Evolutionary conservation across 768 basidiomycete species (phyloP), one percentile per base, ranked within the genome.

Genomic region (Collybia sordida): DNA sequence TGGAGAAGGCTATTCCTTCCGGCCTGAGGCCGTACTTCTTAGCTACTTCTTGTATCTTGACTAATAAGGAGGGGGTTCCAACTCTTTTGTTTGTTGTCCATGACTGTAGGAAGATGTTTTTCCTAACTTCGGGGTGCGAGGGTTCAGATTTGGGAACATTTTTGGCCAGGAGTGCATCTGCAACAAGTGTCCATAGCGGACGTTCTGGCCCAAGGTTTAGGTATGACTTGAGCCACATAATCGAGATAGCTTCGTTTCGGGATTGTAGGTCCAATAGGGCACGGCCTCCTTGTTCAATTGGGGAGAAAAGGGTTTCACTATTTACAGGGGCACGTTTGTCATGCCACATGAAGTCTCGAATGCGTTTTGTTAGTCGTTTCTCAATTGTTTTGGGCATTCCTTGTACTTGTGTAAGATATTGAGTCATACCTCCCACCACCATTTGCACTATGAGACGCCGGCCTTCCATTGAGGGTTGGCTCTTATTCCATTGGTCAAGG

Each of bases 361-460:
- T 60, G 3, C 27, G 54, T 24, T 57, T 62, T 17, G 47, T 18
- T 0, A 72, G 48, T 7, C 22, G n/a, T 3, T 57, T 50, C 21
- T 60, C 59, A 0, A 69, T 53, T 0, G 38, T 11, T 15, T 53
- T 42, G 0, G 72, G 72, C 72, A 75, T 74, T 0, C 68, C 69
- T 51, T 75, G 71, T 0, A 69, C 70, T 35, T 56, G 39, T 0
- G 68, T 63, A 0, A 66, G 52, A 58, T 70, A 75, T 44, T 73
- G 71, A 0, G 72, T 71, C 28, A 58, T 58, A 0, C 69, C 66
- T 0, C 65, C 71, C 0, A 69, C 48, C 5, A 54, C 56, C 55
- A 69, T 64, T 19, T 63, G 59, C 1, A 60, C 38, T 9, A 69
- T 59, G 0, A 61, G 53, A 0, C 52, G 19, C 40, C 58, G 27